phyloP scores from a whole-genome alignment of 805 yeast genomes.

The Cyberlindnera americana region DNA sequence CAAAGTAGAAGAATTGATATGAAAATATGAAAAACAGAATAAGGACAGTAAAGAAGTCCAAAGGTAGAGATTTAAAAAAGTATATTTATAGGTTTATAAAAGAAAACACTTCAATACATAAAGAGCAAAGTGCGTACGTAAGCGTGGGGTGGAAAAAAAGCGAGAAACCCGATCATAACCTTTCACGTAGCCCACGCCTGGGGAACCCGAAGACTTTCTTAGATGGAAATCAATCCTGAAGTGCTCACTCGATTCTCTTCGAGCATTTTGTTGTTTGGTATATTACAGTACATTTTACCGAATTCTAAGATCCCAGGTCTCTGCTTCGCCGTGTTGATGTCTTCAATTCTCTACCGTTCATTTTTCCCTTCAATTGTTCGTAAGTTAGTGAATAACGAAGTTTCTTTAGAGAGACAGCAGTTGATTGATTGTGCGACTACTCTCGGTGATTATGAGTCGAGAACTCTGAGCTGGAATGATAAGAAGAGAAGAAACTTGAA shows the following conservation, averaged over 20 bases:
- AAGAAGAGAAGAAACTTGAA: constrained; percentile 41
- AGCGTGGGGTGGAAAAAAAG: background rate
- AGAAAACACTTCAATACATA: background rate
- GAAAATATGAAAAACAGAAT: background rate
- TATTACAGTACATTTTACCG: constrained; percentile 25
- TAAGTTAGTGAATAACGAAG: constrained; percentile 22
- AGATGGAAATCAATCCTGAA: background rate
- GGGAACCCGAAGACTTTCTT: too few relatives aligned
- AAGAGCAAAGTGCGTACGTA: background rate
- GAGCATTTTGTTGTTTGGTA: constrained; percentile 20
- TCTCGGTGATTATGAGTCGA: constrained; percentile 39
- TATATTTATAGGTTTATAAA: constrained; percentile 1
- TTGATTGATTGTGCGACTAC: constrained; percentile 42
- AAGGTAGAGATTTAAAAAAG: background rate
- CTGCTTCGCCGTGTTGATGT: constrained; percentile 29
- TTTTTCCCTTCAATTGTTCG: constrained; percentile 24
- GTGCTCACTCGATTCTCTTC: constrained; percentile 26
- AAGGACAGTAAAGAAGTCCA: background rate
- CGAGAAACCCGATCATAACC: too few relatives aligned
- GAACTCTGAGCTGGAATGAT: constrained; percentile 43
- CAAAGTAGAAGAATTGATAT: background rate
- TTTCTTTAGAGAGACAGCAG: constrained; percentile 23
- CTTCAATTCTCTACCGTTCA: constrained; percentile 27
- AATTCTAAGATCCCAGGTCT: constrained; percentile 23
- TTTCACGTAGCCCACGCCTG: too few relatives aligned